Evolutionary conservation across 257 asterid species (phyloP), one percentile per base, ranked within the genome.

Genomic region (Rhazya stricta): DNA sequence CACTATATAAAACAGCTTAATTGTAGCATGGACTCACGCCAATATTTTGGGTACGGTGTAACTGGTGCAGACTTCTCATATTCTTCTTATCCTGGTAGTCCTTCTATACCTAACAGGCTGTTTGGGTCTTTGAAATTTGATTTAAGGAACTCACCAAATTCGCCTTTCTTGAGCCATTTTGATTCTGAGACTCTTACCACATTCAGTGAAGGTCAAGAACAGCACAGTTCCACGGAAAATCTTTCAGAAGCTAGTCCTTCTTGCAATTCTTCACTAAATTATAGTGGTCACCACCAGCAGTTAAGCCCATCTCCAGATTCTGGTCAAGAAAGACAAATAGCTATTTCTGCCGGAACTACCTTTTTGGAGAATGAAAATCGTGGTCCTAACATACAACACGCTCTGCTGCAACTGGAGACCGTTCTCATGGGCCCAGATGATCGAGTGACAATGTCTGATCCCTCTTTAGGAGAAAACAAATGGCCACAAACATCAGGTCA

Each of bases 361-460:
- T 80, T 54, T 42, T 71, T 68, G 32, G 81, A 84, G 66, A 81
- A 80, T 82, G 83, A 83, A 66, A 85, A 66, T 72, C 74, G 74
- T 78, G 86, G 74, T 75, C 89, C 66, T 19, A 83, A 71, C 80
- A 83, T 86, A 78, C 85, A 83, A 74, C 81, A 83, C 77, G 85
- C 89, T 29, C 75, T 94, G 83, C 87, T 77, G 69, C 88, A 88
- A 50, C 48, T 91, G 78, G 98, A 94, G 76, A 86, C 81, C 74
- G 91, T 83, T 76, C 90, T 91, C 63, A 90, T 93, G 98, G 92
- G 85, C 43, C 87, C 91, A 4, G 96, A 90, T 54, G 85, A 83
- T 5, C 91, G 84, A 76, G 87, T 66, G 8, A 79, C 78, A 4
- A 83, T 81, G 53, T 75, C 88, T 3, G 76, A 74, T 61, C 89